These are phyloP conservation scores for Aspergillus sclerotioniger DNA, from an alignment of 495 filamentous ascomycete genomes.

Conservation along the genomic window DNA sequence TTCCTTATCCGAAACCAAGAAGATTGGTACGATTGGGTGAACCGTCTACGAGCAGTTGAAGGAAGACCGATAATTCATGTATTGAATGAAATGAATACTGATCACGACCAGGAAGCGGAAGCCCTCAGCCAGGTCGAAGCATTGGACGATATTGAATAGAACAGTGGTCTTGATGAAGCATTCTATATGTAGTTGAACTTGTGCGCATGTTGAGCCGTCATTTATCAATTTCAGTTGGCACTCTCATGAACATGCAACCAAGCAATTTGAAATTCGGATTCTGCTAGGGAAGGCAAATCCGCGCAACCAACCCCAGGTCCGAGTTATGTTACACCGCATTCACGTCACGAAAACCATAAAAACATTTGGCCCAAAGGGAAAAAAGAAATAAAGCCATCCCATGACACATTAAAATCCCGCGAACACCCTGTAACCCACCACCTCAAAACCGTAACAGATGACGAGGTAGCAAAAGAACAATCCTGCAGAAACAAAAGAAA, in stretches of 20 bases:
- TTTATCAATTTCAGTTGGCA: not conserved
- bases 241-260: slow-evolving; percentile 30
- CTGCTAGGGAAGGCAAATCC: slow-evolving; percentile 38
- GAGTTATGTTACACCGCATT: slow-evolving; percentile 74
- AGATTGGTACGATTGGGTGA: slow-evolving; percentile 83
- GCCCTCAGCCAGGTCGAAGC: slow-evolving; percentile 90
- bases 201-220: not conserved
- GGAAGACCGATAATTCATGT: slow-evolving; percentile 87
- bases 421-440: slow-evolving; percentile 63
- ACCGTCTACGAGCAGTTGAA: slow-evolving; percentile 60
- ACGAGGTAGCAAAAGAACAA: slow-evolving; percentile 51
- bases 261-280: slow-evolving; percentile 55
- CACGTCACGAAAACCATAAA: slow-evolving; percentile 70
- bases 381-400: slow-evolving; percentile 68
- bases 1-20: slow-evolving; percentile 80
- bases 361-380: slow-evolving; percentile 66
- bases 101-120: slow-evolving; percentile 54
- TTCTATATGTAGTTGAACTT: not conserved
- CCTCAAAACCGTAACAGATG: slow-evolving; percentile 60
- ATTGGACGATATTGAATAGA: slow-evolving; percentile 64
- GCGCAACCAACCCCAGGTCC: slow-evolving; percentile 43
- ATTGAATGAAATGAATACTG: slow-evolving; percentile 59
- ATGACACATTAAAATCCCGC: slow-evolving; percentile 85
- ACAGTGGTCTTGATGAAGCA: not conserved
- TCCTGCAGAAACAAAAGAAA: slow-evolving; percentile 45